Percentiles rank a stretch among this genome's conserved stretches.
Conservation (phyloP, 2,329 filamentous ascomycete species). For the Phialemoniopsis sp. region DNA sequence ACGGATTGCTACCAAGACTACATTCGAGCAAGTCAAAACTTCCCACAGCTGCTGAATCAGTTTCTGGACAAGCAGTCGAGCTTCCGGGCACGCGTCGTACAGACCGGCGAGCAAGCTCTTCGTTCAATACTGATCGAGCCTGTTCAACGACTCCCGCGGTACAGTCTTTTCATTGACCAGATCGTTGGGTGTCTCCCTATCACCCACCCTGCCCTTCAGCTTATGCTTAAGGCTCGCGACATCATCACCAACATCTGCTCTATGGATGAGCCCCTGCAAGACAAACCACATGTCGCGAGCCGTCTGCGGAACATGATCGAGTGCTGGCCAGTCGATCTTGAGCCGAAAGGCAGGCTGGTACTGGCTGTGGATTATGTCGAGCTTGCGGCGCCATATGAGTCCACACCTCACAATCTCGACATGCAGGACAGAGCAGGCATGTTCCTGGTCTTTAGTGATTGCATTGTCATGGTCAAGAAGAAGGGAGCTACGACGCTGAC, state of each 20-base stretch:
- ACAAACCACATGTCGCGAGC: conserved; percentile 70
- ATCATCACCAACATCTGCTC: conserved; percentile 96
- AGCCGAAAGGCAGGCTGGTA: conserved; percentile 74
- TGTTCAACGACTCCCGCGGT: conserved; percentile 88
- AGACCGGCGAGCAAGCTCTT: conserved; percentile 84
- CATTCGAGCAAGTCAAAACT: conserved; percentile 83
- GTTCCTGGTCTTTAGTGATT: conserved; percentile 81
- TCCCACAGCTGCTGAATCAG: conserved; percentile 73
- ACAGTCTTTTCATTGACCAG: conserved; percentile 94
- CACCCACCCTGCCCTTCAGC: conserved; percentile 77
- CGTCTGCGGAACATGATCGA: conserved; percentile 74
- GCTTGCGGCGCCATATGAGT: conserved; percentile 64
- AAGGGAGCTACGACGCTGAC: conserved; percentile 56
- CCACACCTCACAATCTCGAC: conserved; percentile 30
- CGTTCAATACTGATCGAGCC: conserved; percentile 94
- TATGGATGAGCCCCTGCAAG: conserved; percentile 67
- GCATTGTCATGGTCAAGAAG: conserved; percentile 73
- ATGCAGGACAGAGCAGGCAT: conserved; percentile 57
- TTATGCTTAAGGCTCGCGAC: conserved; percentile 83
- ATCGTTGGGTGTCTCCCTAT: conserved; percentile 84
- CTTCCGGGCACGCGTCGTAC: conserved; percentile 74
- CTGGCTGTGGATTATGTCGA: conserved; percentile 78
- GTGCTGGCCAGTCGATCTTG: conserved; percentile 69
- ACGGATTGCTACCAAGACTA: conserved; percentile 90
- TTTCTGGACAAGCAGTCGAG: conserved; percentile 79